A percentile compares a stretch with the other conserved stretches of the same genome.
Evolutionary conservation across 441 rosid genomes (phyloP).

Genomic region (Populus hybrid): DNA sequence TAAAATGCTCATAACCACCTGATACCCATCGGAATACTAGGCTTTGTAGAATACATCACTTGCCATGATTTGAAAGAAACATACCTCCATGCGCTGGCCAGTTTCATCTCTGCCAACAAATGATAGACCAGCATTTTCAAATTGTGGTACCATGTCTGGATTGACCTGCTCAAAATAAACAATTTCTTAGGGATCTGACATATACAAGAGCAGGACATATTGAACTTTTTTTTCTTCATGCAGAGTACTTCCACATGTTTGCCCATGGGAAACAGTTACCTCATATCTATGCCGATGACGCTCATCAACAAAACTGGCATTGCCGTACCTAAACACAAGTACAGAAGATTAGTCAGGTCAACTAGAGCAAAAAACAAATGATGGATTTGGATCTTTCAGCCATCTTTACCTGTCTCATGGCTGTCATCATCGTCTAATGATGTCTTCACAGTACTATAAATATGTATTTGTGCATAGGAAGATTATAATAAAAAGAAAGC

Average conservation of each 20-base stretch:
- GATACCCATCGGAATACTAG: not conserved
- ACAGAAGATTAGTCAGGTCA: slow-evolving; percentile 11
- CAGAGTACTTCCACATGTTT: not conserved
- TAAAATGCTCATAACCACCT: slow-evolving; percentile 15
- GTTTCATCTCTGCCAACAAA: slow-evolving; percentile 87
- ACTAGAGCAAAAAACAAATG: not conserved
- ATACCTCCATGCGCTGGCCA: slow-evolving; percentile 82
- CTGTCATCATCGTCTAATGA: not conserved
- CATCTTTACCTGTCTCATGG: not conserved
- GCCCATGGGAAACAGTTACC: slow-evolving; percentile 32
- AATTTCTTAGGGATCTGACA: not conserved
- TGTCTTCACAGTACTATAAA: not conserved
- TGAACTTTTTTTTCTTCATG: not conserved
- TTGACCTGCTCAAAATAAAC: slow-evolving; percentile 48
- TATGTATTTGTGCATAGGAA: not conserved
- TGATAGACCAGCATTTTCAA: slow-evolving; percentile 70
- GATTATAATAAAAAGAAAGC: not conserved
- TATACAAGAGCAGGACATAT: not conserved
- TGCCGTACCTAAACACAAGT: slow-evolving; percentile 53
- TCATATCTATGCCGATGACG: slow-evolving; percentile 91
- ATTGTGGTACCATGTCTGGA: slow-evolving; percentile 63
- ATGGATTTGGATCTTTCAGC: not conserved
- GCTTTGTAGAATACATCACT: not conserved
- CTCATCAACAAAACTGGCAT: slow-evolving; percentile 65
- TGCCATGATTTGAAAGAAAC: not conserved